Percentiles rank a stretch among this genome's conserved stretches.
phyloP scores from a whole-genome alignment of 768 basidiomycete genomes.

The Crassisporium funariophilum region DNA sequence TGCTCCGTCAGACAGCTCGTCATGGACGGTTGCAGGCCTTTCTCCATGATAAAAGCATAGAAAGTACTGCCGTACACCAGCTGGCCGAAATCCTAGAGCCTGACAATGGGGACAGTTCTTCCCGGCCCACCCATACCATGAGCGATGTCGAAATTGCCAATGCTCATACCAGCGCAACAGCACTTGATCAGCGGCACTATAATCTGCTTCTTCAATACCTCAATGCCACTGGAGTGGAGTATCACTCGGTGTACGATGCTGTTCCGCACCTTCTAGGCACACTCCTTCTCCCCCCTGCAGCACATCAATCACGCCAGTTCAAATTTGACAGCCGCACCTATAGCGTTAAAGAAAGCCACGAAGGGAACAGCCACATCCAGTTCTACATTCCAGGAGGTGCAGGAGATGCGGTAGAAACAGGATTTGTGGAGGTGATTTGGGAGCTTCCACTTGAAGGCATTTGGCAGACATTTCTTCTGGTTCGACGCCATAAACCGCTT shows the following conservation, averaged over 20 bases:
- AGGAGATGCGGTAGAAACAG: too few relatives aligned
- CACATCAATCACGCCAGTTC: neutral
- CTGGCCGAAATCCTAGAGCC: neutral
- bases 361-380: constrained; percentile 8
- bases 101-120: neutral
- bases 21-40: constrained; percentile 2
- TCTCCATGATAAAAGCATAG: neutral
- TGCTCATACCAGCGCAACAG: neutral
- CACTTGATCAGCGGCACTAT: neutral
- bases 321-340: constrained; percentile 1
- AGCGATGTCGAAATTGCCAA: neutral
- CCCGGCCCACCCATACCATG: neutral
- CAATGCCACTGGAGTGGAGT: neutral
- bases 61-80: too few relatives aligned
- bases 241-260: constrained; percentile 19
- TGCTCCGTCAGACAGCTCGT: constrained; percentile 13
- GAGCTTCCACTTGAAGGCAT: too few relatives aligned
- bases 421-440: too few relatives aligned
- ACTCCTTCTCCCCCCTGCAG: neutral
- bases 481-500: too few relatives aligned
- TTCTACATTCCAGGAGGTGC: constrained; percentile 9
- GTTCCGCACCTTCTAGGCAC: constrained; percentile 3
- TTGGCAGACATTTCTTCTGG: too few relatives aligned
- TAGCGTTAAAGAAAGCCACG: neutral
- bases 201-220: neutral